phyloP scores from a whole-genome alignment of 2,329 filamentous ascomycete species.

The Neofusicoccum sp. region DNA sequence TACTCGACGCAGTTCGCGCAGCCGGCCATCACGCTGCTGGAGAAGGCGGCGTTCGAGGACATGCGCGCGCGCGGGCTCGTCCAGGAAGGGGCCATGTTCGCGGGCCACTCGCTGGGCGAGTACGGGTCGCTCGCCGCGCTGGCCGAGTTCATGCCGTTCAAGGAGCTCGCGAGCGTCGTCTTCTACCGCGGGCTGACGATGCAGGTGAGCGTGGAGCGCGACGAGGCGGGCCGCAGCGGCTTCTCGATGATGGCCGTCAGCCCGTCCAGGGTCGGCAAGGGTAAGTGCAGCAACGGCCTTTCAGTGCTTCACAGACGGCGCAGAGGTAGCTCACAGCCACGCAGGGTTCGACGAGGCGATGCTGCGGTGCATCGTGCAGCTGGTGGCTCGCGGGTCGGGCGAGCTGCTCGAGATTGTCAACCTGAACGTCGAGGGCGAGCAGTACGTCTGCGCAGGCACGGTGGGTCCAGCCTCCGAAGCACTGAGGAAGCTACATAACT shows the following conservation, averaged over 20 bases:
- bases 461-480: too few species aligned
- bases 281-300: not conserved
- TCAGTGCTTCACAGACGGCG: too few species aligned
- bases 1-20: constrained; percentile 27
- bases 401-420: constrained; percentile 12
- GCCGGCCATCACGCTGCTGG: constrained; percentile 21
- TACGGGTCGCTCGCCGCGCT: constrained; percentile 22
- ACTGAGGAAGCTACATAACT: too few species aligned
- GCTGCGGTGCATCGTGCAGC: not conserved
- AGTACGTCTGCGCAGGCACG: constrained; percentile 15
- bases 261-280: not conserved
- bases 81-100: constrained; percentile 10
- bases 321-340: too few species aligned
- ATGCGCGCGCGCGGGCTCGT: constrained; percentile 18
- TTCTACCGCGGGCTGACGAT: constrained; percentile 6
- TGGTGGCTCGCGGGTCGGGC: not conserved
- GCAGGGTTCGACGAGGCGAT: not conserved
- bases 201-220: not conserved
- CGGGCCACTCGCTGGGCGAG: constrained; percentile 24
- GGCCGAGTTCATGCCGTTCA: constrained; percentile 23
- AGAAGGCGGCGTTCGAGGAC: constrained; percentile 7
- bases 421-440: constrained; percentile 8
- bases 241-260: not conserved
- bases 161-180: constrained; percentile 20
- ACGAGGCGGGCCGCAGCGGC: not conserved